phyloP scores from a whole-genome alignment of 1,139 yeast genomes.

The Arxiozyma slooffiae region DNA sequence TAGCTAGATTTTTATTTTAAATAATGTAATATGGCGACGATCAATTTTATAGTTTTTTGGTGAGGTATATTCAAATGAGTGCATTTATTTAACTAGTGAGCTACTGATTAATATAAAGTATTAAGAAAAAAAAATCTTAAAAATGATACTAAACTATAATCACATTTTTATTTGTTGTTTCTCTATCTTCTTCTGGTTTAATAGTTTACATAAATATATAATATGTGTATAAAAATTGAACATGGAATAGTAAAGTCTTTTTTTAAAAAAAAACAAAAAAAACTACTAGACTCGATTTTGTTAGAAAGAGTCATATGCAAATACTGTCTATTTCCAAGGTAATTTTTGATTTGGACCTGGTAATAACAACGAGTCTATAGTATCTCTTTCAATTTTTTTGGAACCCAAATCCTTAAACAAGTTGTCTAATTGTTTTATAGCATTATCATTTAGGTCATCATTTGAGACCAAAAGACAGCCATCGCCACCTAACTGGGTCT shows the following conservation, averaged over 20 bases:
- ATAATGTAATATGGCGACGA: too few relatives aligned
- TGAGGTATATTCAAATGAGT: too few relatives aligned
- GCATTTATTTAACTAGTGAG: too few relatives aligned
- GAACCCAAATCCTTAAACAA: conserved; percentile 11
- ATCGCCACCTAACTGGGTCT: conserved; percentile 77
- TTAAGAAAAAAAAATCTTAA: not conserved
- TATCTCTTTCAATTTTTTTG: conserved; percentile 10
- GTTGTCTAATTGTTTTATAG: conserved; percentile 17
- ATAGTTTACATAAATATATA: too few relatives aligned
- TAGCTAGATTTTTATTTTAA: not conserved
- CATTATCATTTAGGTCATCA: not conserved
- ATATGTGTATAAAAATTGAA: too few relatives aligned
- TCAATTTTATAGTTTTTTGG: not conserved
- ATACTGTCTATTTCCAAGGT: conserved; percentile 10
- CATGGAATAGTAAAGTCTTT: too few relatives aligned
- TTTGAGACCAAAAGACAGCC: conserved; percentile 55
- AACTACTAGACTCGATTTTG: not conserved
- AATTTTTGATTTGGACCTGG: conserved; percentile 12
- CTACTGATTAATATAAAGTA: not conserved
- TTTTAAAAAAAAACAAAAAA: not conserved
- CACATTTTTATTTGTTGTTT: too few relatives aligned
- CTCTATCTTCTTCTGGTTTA: not conserved
- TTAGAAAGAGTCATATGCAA: not conserved
- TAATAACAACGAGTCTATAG: conserved; percentile 12
- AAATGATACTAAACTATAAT: too few relatives aligned